phyloP scores from a whole-genome alignment of 441 rosid genomes.

The Erodium texanum region DNA sequence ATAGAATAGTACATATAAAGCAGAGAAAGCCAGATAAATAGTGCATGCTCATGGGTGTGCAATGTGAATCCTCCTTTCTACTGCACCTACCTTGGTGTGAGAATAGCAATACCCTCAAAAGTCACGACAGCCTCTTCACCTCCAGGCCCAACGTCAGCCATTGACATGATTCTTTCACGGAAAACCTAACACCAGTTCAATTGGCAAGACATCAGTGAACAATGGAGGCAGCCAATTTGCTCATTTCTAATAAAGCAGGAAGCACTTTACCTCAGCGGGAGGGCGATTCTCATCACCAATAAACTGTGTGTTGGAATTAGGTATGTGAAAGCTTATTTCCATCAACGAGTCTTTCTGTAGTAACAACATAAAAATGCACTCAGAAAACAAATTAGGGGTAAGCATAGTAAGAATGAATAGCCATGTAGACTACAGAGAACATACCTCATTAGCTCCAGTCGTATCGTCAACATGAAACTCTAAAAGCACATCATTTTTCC shows the following conservation, averaged over 20 bases:
- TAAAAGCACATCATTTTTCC: slow-evolving; percentile 79
- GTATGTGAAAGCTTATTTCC: slow-evolving; percentile 94
- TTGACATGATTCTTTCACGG: slow-evolving; percentile 53
- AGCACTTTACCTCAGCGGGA: slow-evolving; percentile 64
- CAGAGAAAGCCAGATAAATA: not conserved
- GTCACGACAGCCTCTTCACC: slow-evolving; percentile 87
- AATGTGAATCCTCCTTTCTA: not conserved
- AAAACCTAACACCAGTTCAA: slow-evolving; percentile 44
- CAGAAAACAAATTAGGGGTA: not conserved
- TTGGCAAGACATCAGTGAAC: slow-evolving; percentile 13
- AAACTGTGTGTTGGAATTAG: slow-evolving; percentile 76
- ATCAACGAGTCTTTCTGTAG: slow-evolving; percentile 87
- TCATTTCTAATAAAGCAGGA: slow-evolving; percentile 3
- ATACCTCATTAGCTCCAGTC: slow-evolving; percentile 91
- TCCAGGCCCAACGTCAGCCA: slow-evolving; percentile 89
- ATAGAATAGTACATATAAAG: not conserved
- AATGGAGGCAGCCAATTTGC: not conserved
- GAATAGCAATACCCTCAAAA: slow-evolving; percentile 81
- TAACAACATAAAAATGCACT: not conserved
- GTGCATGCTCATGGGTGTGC: not conserved
- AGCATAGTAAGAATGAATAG: not conserved
- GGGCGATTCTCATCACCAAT: slow-evolving; percentile 86
- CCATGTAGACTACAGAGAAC: not conserved
- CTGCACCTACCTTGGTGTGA: slow-evolving; percentile 71
- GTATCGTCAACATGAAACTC: slow-evolving; percentile 98